Percentiles rank a stretch among this genome's conserved stretches.
phyloP scores from a whole-genome alignment of 768 basidiomycete species.

The Amanita rubescens region DNA sequence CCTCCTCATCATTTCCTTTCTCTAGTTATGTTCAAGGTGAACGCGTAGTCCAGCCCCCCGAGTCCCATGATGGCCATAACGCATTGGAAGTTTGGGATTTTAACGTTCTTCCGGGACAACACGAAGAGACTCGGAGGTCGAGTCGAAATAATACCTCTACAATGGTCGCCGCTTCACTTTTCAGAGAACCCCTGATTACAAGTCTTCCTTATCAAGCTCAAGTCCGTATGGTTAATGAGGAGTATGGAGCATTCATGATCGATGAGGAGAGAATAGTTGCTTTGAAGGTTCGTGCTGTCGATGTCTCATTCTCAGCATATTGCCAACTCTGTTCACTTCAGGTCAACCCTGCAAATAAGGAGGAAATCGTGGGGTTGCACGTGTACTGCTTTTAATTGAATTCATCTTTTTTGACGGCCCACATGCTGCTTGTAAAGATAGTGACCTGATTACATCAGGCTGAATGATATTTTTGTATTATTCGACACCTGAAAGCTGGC shows the following conservation, averaged over 20 bases:
- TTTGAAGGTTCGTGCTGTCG: conserved; percentile 11
- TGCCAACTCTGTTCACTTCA: background rate
- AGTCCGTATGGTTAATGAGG: background rate
- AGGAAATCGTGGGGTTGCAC: background rate
- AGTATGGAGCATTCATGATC: conserved; percentile 16
- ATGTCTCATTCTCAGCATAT: background rate
- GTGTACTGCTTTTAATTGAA: background rate
- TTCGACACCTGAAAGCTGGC: too few relatives aligned
- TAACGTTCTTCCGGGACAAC: conserved; percentile 4
- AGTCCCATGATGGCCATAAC: background rate
- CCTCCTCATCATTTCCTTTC: background rate
- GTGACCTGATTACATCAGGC: too few relatives aligned
- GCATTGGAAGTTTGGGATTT: conserved; percentile 13
- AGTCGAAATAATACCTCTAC: background rate
- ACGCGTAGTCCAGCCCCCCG: conserved; percentile 11
- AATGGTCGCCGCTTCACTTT: background rate
- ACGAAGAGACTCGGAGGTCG: background rate
- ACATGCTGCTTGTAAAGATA: too few relatives aligned
- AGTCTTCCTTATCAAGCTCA: conserved; percentile 10
- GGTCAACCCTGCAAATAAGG: background rate
- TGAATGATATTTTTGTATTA: too few relatives aligned
- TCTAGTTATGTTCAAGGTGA: conserved; percentile 17
- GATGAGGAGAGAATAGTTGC: conserved; percentile 17
- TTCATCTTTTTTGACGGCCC: too few relatives aligned
- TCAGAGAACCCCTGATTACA: conserved; percentile 9